Evolutionary conservation across 306 rosid species (phyloP), one percentile per base, ranked within the genome.

Genomic region (Cucumis melo): DNA sequence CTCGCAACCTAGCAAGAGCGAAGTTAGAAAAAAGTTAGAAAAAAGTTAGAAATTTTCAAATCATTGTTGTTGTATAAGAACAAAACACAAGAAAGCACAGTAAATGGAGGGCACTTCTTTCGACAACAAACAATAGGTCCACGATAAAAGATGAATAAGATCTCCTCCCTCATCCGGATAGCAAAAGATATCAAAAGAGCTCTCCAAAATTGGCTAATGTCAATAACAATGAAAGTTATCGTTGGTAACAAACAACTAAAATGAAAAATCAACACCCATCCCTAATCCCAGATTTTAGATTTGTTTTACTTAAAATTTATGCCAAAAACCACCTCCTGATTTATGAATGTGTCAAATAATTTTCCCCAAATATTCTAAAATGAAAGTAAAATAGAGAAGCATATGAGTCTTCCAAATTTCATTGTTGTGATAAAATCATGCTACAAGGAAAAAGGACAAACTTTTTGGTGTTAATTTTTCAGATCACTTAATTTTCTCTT

Each of bases 1-100:
- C 99, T 90, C 32, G 95, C 94, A 84, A 94, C 87, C 99, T 94
- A 88, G 58, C 66, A 78, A 79, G 81, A 58, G 8, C 57, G 53
- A 77, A 29, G 21, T 59, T 55, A 74, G 48, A 9, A 72, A 72
- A 39, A 72, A 34, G 78, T 74, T 38, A 55, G 53, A 55, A 55
- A 72, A 39, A 72, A 34, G 78, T 74, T 38, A 55, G 53, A 55
- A 55, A 72, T 6, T 70, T 10, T 10, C 20, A 23, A 46, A 39
- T 39, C 65, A 36, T 36, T 55, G 36, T 53, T 19, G 36, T 15
- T 55, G 34, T 6, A 74, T 2, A 58, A 34, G 53, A n/a, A 72
- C 60, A 20, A 46, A 65, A 71, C 48, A 24, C 23, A 71, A 71
- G 39, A 44, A 71, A 50, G 13, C 76, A 27, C 41, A 36, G 9